Conservation (phyloP, 306 rosid species). For the Cicer chorassanicum region DNA sequence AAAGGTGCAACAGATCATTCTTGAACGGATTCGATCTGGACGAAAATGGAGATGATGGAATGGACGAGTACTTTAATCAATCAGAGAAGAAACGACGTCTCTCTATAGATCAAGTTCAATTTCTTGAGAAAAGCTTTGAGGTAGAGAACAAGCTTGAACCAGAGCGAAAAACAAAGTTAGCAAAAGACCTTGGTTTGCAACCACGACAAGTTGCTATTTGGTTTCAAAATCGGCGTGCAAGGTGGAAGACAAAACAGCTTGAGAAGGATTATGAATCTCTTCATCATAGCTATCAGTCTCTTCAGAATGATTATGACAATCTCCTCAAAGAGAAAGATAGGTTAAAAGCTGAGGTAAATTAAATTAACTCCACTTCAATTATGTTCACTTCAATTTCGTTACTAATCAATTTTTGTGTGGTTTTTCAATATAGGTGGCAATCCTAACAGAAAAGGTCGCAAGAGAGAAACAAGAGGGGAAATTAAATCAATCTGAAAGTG, state of each 20-base stretch:
- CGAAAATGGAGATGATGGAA: constrained; percentile 67
- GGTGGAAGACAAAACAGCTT: constrained; percentile 84
- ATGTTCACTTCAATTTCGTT: background rate
- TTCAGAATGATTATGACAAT: constrained; percentile 61
- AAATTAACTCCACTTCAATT: background rate
- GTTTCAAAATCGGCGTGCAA: constrained; percentile 90
- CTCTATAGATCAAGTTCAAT: constrained; percentile 64
- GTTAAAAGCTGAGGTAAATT: constrained; percentile 65
- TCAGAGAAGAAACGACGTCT: constrained; percentile 84
- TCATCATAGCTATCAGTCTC: constrained; percentile 56
- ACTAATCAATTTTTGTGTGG: too few relatives aligned
- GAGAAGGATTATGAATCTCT: constrained; percentile 77
- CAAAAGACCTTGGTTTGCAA: constrained; percentile 83
- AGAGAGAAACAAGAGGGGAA: constrained; percentile 50
- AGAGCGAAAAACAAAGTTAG: constrained; percentile 70
- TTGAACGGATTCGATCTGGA: constrained; percentile 53
- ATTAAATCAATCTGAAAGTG: constrained; percentile 48
- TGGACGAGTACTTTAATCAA: constrained; percentile 67
- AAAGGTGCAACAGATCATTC: constrained; percentile 50
- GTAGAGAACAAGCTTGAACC: constrained; percentile 87
- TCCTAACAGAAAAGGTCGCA: constrained; percentile 56
- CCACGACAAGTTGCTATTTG: constrained; percentile 98
- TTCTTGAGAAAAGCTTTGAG: constrained; percentile 90
- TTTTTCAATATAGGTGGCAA: constrained; percentile 54
- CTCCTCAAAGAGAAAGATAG: constrained; percentile 68